Base-by-base conservation (phyloP, 176 grass and related monocot species). In the Elymus sibiricus region DNA sequence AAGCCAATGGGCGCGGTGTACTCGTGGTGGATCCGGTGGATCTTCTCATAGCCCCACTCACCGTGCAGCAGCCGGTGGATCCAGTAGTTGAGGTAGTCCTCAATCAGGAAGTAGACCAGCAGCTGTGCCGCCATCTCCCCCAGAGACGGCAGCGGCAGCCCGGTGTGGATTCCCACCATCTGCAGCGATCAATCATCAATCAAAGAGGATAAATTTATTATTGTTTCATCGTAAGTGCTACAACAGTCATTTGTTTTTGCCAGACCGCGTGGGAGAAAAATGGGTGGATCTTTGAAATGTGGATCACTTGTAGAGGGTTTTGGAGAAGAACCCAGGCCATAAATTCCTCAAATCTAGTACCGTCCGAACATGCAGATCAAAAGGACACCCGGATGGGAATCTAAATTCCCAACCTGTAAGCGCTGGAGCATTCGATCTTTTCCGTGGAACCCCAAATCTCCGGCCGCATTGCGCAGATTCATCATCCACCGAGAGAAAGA, bases 11-110 rank as follows among this genome's bases (percentile, higher is more conserved):
- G 93, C 2, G 95, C 93, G 0, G 86, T 95, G 86, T 94, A 95
- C 79, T 98, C 95, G 62, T 95, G 95, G 89, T 98, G 95, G 32
- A 98, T 86, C 14, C 28, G 74, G 0, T 76, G 74, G 74, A 76
- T 76, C 46, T 76, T 76, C 27, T 76, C 7, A 47, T 76, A 98
- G 16, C 86, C 93, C 93, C 91, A 98, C 25, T 91, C 89, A 34
- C 92, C 86, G 6, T 98, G 96, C 43, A 98, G 82, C 78, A 95
- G 84, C 24, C 96, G 80, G 29, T 98, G 96, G 70, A 95, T 77
- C 95, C 95, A 98, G 74, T 98, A 98, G 74, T 94, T 94, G 31
- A 84, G 83, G 43, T 93, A 98, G 84, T 95, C 95, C 88, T 98
- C 95, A 24, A 94, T 83, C 82, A 98, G 83, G 88, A 98, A 90